Evolutionary conservation across 23 red algal genomes (phyloP).

Genomic region (Gracilaria caudata): DNA sequence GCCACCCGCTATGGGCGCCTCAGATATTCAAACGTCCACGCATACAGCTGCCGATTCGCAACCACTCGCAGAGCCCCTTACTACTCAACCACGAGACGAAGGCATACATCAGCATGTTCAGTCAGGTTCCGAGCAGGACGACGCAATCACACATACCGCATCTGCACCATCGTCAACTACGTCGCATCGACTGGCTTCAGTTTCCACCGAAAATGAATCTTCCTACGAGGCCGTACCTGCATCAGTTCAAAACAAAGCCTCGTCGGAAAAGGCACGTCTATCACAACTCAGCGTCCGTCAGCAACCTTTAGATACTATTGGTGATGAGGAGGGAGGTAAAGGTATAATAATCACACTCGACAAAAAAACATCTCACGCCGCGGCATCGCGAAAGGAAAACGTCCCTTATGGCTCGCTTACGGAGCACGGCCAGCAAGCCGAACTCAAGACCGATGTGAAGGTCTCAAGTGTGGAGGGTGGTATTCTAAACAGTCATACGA

Average conservation of each 20-base stretch:
- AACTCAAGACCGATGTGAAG: slow-evolving; percentile 20
- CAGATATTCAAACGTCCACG: neutral
- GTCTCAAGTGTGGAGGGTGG: slow-evolving; percentile 7
- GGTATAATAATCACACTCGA: slow-evolving; percentile 30
- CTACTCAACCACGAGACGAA: neutral
- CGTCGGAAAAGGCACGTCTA: slow-evolving; percentile 4
- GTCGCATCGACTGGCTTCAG: neutral
- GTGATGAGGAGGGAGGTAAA: slow-evolving; percentile 29
- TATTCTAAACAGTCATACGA: slow-evolving; percentile 11
- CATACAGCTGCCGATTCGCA: neutral
- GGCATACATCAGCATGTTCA: slow-evolving; percentile 9
- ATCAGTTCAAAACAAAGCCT: neutral
- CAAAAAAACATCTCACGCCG: slow-evolving; percentile 13
- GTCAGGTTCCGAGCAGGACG: neutral
- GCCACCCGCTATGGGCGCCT: no score
- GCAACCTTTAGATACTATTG: slow-evolving; percentile 24
- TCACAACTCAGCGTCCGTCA: slow-evolving; percentile 1
- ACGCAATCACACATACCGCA: neutral
- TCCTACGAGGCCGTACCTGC: neutral
- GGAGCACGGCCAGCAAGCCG: neutral
- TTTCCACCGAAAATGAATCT: neutral
- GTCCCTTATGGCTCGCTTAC: neutral
- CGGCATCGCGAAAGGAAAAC: neutral
- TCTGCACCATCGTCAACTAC: neutral
- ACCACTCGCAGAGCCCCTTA: neutral